These are phyloP conservation scores for Blumeriella jaapii DNA, from an alignment of 2,329 filamentous ascomycete genomes.

Conservation along the genomic window DNA sequence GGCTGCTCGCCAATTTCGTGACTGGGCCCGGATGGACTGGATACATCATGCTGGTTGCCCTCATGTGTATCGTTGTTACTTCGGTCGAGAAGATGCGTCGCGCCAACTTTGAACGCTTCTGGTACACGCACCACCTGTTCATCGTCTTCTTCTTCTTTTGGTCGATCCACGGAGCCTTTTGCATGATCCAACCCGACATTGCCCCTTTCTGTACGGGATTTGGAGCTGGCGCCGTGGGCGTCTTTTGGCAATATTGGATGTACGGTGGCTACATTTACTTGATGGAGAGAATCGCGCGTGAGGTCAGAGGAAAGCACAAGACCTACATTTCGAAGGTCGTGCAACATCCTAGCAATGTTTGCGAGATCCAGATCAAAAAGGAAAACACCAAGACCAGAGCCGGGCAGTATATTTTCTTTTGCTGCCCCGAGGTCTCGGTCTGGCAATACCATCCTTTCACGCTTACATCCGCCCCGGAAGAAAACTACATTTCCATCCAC, in stretches of 20 bases:
- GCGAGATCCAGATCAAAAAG: slow-evolving; percentile 88
- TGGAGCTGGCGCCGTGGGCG: slow-evolving; percentile 53
- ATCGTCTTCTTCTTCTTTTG: slow-evolving; percentile 84
- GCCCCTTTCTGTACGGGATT: slow-evolving; percentile 66
- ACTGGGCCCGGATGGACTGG: slow-evolving; percentile 79
- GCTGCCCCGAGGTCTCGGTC: slow-evolving; percentile 73
- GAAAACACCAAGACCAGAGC: slow-evolving; percentile 71
- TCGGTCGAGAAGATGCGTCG: slow-evolving; percentile 67
- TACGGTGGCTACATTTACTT: slow-evolving; percentile 73
- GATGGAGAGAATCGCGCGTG: slow-evolving; percentile 65
- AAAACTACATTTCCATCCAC: slow-evolving; percentile 83
- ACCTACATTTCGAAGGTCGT: slow-evolving; percentile 83
- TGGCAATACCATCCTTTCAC: slow-evolving; percentile 89
- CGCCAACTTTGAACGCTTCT: slow-evolving; percentile 80
- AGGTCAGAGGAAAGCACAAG: slow-evolving; percentile 69
- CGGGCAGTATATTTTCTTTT: slow-evolving; percentile 82
- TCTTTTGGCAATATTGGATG: slow-evolving; percentile 88
- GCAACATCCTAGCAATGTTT: slow-evolving; percentile 79
- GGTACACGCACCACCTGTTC: slow-evolving; percentile 84
- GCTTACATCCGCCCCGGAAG: slow-evolving; percentile 74
- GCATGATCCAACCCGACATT: slow-evolving; percentile 79
- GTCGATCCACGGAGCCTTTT: slow-evolving; percentile 81
- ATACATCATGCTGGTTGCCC: slow-evolving; percentile 68
- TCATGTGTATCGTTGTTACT: slow-evolving; percentile 70
- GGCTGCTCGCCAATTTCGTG: slow-evolving; percentile 63